These are phyloP conservation scores for Xerocomus potaroensis DNA, from an alignment of 768 basidiomycete species.

Conservation along the genomic window DNA sequence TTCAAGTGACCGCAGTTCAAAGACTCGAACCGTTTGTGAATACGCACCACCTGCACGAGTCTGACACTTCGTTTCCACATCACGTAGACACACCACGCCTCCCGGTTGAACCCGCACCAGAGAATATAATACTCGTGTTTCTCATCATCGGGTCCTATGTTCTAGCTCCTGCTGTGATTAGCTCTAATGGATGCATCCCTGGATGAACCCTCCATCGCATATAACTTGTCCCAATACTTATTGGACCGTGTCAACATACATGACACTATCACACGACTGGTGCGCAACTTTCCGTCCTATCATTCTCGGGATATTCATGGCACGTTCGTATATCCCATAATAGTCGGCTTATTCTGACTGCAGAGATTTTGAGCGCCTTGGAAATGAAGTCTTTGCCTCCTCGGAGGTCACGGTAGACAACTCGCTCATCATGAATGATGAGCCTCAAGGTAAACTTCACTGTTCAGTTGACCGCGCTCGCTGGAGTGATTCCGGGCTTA, in stretches of 20 bases:
- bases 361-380: slow-evolving; percentile 25
- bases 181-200: slow-evolving; percentile 7
- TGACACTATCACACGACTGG: slow-evolving; percentile 25
- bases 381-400: slow-evolving; percentile 24
- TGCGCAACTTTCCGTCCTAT: slow-evolving; percentile 4
- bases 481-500: slow-evolving; percentile 6
- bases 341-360: slow-evolving; percentile 25
- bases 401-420: slow-evolving; percentile 20
- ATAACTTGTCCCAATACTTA: slow-evolving; percentile 19
- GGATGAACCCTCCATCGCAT: slow-evolving; percentile 9
- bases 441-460: slow-evolving; percentile 11
- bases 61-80: not conserved
- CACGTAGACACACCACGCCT: not conserved
- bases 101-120: slow-evolving; percentile 6
- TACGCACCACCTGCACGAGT: no score
- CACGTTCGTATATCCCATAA: not conserved
- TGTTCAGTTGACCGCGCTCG: not conserved
- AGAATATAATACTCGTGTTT: slow-evolving; percentile 11
- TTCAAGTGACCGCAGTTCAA: no score
- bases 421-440: slow-evolving; percentile 19
- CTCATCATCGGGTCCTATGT: not conserved
- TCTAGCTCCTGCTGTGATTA: not conserved
- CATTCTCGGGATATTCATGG: not conserved
- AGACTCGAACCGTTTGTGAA: no score
- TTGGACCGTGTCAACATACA: slow-evolving; percentile 27